These are phyloP conservation scores for Elsinoe arachidis DNA, from an alignment of 2,329 filamentous ascomycete genomes.

Conservation along the genomic window DNA sequence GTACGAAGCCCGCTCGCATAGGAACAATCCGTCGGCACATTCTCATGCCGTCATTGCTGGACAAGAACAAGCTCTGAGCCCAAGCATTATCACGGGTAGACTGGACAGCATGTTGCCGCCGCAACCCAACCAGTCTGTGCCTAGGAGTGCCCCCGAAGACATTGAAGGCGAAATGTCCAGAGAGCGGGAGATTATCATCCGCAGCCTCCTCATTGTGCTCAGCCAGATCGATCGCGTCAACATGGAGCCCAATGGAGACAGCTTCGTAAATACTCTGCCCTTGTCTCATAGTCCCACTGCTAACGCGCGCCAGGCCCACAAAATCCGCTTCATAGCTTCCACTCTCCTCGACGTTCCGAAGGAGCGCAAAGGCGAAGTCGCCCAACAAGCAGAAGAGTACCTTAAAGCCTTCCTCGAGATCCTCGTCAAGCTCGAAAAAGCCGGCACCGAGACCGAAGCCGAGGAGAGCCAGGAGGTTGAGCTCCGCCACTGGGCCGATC, in stretches of 20 bases:
- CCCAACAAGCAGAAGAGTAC: conserved; percentile 58
- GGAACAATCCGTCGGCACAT: conserved; percentile 37
- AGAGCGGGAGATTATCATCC: conserved; percentile 74
- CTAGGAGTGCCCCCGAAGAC: conserved; percentile 31
- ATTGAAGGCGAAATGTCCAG: conserved; percentile 58
- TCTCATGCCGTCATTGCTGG: conserved; percentile 22
- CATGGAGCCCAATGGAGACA: conserved; percentile 64
- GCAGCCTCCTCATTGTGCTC: conserved; percentile 66
- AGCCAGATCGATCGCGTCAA: conserved; percentile 73
- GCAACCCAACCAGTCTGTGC: conserved; percentile 26
- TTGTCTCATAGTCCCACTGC: conserved; percentile 21
- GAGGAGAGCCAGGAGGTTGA: conserved; percentile 58
- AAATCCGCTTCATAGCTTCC: conserved; percentile 75
- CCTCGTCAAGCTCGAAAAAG: conserved; percentile 62
- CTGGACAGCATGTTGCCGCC: conserved; percentile 26
- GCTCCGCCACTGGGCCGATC: conserved; percentile 65
- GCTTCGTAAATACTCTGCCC: conserved; percentile 44
- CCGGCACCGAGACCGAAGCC: conserved; percentile 27
- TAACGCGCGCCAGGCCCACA: conserved; percentile 51
- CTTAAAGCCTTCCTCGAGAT: conserved; percentile 66
- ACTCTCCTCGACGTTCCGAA: conserved; percentile 61
- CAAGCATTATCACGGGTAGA: conserved; percentile 29
- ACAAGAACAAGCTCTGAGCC: conserved; percentile 21
- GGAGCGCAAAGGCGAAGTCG: conserved; percentile 43
- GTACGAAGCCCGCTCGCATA: conserved; percentile 51